A percentile compares a stretch with the other conserved stretches of the same genome.
Conservation (phyloP, 2,329 filamentous ascomycete genomes). For the Grosmannia serpens region DNA sequence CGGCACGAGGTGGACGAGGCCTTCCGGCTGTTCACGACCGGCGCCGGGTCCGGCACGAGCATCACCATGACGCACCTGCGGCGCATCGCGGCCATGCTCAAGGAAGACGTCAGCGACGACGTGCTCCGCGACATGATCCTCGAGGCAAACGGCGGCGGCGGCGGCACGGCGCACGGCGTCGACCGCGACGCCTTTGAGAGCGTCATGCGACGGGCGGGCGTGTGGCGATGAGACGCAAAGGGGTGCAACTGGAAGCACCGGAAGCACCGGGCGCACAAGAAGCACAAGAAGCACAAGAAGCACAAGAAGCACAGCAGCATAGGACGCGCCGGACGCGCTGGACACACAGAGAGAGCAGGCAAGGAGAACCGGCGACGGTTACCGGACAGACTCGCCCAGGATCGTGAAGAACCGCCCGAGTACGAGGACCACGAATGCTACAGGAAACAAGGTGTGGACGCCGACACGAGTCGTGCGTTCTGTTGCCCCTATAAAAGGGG, state of each 20-base stretch:
- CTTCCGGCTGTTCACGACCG: conserved; percentile 65
- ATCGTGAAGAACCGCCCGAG: no score
- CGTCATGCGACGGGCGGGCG: conserved; percentile 74
- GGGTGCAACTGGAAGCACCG: neutral
- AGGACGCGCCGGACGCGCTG: no score
- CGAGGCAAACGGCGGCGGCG: conserved; percentile 79
- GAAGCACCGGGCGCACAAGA: no score
- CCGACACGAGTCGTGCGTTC: neutral
- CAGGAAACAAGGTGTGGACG: neutral
- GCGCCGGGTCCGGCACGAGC: conserved; percentile 17
- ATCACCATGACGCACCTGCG: conserved; percentile 73
- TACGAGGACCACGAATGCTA: neutral
- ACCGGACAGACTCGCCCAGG: no score
- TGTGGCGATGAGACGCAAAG: conserved; percentile 52
- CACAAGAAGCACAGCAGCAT: no score
- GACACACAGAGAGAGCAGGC: no score
- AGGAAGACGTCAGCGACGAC: conserved; percentile 64
- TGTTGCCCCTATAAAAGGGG: neutral
- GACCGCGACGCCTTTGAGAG: conserved; percentile 70
- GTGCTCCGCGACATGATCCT: conserved; percentile 86
- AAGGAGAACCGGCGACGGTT: no score
- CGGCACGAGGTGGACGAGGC: conserved; percentile 66
- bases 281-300: no score
- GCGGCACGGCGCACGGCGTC: conserved; percentile 59
- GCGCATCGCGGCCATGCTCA: conserved; percentile 67